Conservation (phyloP, 345 rosid species). For the Eucalyptus tenuipes region DNA sequence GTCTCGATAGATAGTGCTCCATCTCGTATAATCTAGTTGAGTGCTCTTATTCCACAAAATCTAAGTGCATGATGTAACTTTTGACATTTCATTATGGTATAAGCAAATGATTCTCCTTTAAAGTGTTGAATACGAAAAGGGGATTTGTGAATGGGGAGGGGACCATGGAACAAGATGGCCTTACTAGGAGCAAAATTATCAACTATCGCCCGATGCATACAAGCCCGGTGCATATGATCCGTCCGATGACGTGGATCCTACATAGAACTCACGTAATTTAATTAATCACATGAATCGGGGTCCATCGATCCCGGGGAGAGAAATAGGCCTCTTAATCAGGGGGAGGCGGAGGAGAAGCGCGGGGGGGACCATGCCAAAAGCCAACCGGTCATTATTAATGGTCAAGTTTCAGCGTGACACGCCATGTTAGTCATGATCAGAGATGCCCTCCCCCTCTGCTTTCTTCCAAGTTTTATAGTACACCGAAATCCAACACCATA, state of each 20-base stretch:
- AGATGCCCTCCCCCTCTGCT: not conserved
- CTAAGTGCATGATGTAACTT: not conserved
- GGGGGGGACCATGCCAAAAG: not conserved
- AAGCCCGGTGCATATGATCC: fast-evolving
- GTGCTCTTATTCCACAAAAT: not conserved
- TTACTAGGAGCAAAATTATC: not conserved
- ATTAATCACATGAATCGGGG: not conserved
- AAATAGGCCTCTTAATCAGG: not conserved
- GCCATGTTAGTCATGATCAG: not conserved
- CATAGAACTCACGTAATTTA: not conserved
- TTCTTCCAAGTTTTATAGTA: not conserved
- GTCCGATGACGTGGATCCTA: not conserved
- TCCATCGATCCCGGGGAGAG: not conserved
- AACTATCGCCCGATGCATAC: not conserved
- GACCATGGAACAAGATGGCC: not conserved
- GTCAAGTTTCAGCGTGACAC: not conserved
- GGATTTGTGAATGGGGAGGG: not conserved
- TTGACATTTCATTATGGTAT: not conserved
- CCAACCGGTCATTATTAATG: not conserved
- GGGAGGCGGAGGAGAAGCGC: not conserved
- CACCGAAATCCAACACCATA: not conserved
- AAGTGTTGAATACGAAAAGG: not conserved
- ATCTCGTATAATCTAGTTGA: not conserved
- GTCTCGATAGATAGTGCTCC: not conserved
- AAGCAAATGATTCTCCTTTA: not conserved